Percentiles rank a stretch among this genome's conserved stretches.
phyloP scores from a whole-genome alignment of 2,329 filamentous ascomycete genomes.

The Pyricularia grisea region DNA sequence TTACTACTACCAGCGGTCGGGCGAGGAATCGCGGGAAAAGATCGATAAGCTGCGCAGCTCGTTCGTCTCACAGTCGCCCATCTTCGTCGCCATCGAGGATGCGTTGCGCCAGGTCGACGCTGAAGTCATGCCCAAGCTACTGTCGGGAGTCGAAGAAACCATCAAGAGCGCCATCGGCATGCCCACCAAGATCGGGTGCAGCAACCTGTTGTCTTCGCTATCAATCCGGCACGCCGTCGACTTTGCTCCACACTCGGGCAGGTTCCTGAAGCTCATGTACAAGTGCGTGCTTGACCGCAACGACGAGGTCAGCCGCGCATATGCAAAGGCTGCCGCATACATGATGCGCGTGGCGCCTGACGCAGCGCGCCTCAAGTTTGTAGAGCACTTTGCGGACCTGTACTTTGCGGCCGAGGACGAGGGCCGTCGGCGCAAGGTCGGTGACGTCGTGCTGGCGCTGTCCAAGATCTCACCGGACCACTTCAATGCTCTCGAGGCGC shows the following conservation, averaged over 20 bases:
- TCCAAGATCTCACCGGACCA: slow-evolving; percentile 84
- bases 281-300: slow-evolving; percentile 85
- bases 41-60: slow-evolving; percentile 81
- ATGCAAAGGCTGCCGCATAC: slow-evolving; percentile 80
- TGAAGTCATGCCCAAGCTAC: slow-evolving; percentile 64
- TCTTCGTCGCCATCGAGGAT: slow-evolving; percentile 87
- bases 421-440: slow-evolving; percentile 61
- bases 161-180: slow-evolving; percentile 84
- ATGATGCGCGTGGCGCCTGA: slow-evolving; percentile 54
- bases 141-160: slow-evolving; percentile 62
- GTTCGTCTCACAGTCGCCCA: slow-evolving; percentile 74
- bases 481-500: slow-evolving; percentile 66
- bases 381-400: slow-evolving; percentile 48
- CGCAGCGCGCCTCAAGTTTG: slow-evolving; percentile 39
- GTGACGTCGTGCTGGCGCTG: slow-evolving; percentile 73
- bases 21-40: slow-evolving; percentile 77
- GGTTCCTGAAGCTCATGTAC: slow-evolving; percentile 68
- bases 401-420: slow-evolving; percentile 82
- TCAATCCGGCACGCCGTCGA: slow-evolving; percentile 69
- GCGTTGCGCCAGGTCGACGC: slow-evolving; percentile 78
- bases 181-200: slow-evolving; percentile 88
- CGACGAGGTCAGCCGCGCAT: slow-evolving; percentile 84
- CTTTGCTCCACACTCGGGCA: slow-evolving; percentile 65
- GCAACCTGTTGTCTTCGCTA: slow-evolving; percentile 73
- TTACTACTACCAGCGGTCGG: slow-evolving; percentile 83